phyloP scores from a whole-genome alignment of 2,329 filamentous ascomycete genomes.

The Colletotrichum sansevieriae region DNA sequence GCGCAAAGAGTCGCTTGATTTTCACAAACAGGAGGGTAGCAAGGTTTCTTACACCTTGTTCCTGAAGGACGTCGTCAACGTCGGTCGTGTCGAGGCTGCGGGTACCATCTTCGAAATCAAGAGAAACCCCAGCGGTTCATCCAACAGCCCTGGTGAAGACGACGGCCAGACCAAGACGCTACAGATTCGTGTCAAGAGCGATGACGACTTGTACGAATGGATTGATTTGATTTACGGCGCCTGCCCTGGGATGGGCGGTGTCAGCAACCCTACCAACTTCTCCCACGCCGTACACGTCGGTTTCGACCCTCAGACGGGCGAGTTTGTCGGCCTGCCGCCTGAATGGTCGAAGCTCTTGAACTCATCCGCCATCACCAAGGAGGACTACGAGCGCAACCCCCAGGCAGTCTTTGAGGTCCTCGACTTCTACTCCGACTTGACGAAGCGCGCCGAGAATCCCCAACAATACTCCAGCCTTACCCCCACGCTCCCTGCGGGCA shows the following conservation, averaged over 20 bases:
- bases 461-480: constrained; percentile 76
- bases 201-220: constrained; percentile 98
- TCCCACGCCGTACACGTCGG: constrained; percentile 97
- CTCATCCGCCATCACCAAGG: constrained; percentile 96
- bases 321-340: constrained; percentile 92
- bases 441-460: constrained; percentile 80
- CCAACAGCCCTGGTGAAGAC: constrained; percentile 79
- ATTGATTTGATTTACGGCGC: constrained; percentile 98
- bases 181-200: constrained; percentile 92
- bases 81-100: constrained; percentile 90
- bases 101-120: constrained; percentile 96
- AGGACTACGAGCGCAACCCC: constrained; percentile 98
- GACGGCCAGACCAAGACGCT: constrained; percentile 86
- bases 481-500: constrained; percentile 72
- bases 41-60: constrained; percentile 89
- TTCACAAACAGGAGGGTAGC: constrained; percentile 90
- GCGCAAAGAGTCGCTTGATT: constrained; percentile 92
- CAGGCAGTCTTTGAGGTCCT: constrained; percentile 85
- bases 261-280: constrained; percentile 99
- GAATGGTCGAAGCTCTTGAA: constrained; percentile 98
- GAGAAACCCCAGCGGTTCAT: constrained; percentile 75
- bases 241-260: constrained; percentile 96
- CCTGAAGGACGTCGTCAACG: constrained; percentile 88
- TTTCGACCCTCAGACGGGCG: constrained; percentile 94
- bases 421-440: constrained; percentile 88